These are phyloP conservation scores for Neoconidiobolus thromboides DNA, from an alignment of 371 early-diverging fungal species.

Conservation along the genomic window DNA sequence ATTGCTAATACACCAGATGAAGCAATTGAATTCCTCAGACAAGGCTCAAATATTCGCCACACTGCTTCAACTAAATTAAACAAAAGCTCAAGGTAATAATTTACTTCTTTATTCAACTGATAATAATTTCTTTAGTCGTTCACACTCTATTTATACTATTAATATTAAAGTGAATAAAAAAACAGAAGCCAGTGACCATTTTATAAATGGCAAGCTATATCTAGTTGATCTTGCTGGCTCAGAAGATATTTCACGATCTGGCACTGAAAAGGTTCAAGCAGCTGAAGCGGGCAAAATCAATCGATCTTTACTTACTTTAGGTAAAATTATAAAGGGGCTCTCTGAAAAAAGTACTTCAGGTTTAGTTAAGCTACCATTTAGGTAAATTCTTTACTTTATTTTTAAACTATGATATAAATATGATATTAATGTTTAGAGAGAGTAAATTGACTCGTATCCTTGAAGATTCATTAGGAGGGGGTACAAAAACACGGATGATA, in stretches of 20 bases:
- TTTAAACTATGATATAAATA: conserved; percentile 4
- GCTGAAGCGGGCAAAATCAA: conserved; percentile 83
- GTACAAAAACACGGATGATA: conserved; percentile 88
- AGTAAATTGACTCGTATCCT: conserved; percentile 94
- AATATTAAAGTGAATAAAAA: conserved; percentile 56
- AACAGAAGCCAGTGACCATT: conserved; percentile 52
- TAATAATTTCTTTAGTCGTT: conserved; percentile 29
- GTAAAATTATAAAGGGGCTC: conserved; percentile 76
- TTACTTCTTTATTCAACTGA: conserved; percentile 4
- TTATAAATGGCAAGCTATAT: conserved; percentile 74
- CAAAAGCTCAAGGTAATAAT: conserved; percentile 35
- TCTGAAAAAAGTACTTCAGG: conserved; percentile 44
- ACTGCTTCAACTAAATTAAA: conserved; percentile 79
- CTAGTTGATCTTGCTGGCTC: conserved; percentile 96
- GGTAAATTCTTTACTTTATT: conserved; percentile 3
- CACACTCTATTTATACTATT: conserved; percentile 81
- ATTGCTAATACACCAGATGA: conserved; percentile 44
- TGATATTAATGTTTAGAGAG: conserved; percentile 92
- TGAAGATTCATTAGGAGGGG: conserved; percentile 96
- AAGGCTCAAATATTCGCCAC: conserved; percentile 53
- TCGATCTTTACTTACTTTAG: conserved; percentile 69
- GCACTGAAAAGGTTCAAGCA: conserved; percentile 64
- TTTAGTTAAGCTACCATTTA: neutral
- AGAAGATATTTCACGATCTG: conserved; percentile 78
- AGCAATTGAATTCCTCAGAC: conserved; percentile 50